Evolutionary conservation across 2,329 filamentous ascomycete species (phyloP), one percentile per base, ranked within the genome.

Genomic region (Hirsutella minnesotensis): DNA sequence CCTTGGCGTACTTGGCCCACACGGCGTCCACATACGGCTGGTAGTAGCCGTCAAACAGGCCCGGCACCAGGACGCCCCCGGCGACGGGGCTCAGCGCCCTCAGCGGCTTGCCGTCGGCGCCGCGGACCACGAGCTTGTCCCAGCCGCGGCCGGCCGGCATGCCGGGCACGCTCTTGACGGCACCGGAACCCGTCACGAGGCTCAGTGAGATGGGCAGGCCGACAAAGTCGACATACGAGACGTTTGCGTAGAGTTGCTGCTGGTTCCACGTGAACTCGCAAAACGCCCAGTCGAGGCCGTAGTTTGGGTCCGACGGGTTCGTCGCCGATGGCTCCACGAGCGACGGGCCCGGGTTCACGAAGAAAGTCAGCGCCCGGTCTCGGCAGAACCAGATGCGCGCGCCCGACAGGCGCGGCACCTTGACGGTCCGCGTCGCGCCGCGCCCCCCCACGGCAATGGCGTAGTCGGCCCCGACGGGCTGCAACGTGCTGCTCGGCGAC

Each of bases 201-300:
- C 61, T 56, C 48, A 81, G 67, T 1, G 74, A 70, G 41, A 83
- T 70, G n/a, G 81, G 79, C 50, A 82, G 57, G 51, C 67, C 66
- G 47, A 87, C 73, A 60, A 89, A 89, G 64, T 89, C 84, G 42
- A 89, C 85, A 56, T 83, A 81, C 47, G 71, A 77, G 52, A 89
- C 79, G 51, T 84, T 84, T 51, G 75, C 77, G 54, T 76, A 85
- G 5, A 84, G 61, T 58, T 83, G 69, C 27, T 57, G 53, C 30
- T 60, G 52, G 58, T 83, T 83, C 61, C 73, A 82, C 15, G 79
- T 82, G 52, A 83, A 79, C 60, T 86, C 81, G 63, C 72, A 77
- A 55, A 85, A 86, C 22, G 70, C 73, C 81, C 81, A 86, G 45
- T 68, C 62, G 38, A 73, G 62, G 30, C 72, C 63, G 55, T 78